Percentiles rank a stretch among this genome's conserved stretches.
Evolutionary conservation across 176 grass and related monocot genomes (phyloP).

Genomic region (Saccharum officinarum): DNA sequence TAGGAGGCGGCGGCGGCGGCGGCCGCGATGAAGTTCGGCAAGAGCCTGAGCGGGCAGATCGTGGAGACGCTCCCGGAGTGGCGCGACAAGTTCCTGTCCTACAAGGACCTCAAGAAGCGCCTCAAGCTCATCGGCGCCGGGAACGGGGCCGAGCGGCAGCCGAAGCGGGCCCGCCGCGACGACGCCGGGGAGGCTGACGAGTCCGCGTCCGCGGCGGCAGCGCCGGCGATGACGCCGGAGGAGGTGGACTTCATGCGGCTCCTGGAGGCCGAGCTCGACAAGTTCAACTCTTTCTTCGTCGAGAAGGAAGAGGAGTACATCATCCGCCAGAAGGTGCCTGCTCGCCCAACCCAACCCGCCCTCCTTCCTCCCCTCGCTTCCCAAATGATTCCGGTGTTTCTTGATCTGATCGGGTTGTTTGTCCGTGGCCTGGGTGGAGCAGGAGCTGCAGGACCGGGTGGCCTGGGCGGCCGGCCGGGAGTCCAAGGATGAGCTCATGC

Average conservation of each 20-base stretch:
- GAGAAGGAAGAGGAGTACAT: constrained; percentile 99
- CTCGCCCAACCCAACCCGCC: too few species aligned
- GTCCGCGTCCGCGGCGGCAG: background rate
- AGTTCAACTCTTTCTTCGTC: constrained; percentile 90
- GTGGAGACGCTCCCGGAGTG: constrained; percentile 98
- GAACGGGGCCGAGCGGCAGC: constrained; percentile 34
- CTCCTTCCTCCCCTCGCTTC: background rate
- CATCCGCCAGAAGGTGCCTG: constrained; percentile 85
- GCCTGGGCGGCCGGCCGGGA: constrained; percentile 53
- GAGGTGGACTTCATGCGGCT: constrained; percentile 76
- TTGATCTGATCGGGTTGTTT: constrained; percentile 32
- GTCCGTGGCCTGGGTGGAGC: constrained; percentile 7
- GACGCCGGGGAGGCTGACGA: constrained; percentile 22
- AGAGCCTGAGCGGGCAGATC: constrained; percentile 93
- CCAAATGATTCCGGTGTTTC: background rate
- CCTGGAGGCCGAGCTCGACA: constrained; percentile 90
- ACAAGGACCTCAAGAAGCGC: constrained; percentile 96
- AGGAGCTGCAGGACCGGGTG: constrained; percentile 88
- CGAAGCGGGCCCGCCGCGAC: constrained; percentile 52
- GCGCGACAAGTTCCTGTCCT: constrained; percentile 96
- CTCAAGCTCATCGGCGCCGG: constrained; percentile 64
- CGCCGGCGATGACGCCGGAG: constrained; percentile 54
- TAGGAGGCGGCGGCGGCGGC: background rate
- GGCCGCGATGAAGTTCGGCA: constrained; percentile 82
- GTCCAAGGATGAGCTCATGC: constrained; percentile 77